phyloP scores from a whole-genome alignment of 495 filamentous ascomycete species.

The Daldinia childiae region DNA sequence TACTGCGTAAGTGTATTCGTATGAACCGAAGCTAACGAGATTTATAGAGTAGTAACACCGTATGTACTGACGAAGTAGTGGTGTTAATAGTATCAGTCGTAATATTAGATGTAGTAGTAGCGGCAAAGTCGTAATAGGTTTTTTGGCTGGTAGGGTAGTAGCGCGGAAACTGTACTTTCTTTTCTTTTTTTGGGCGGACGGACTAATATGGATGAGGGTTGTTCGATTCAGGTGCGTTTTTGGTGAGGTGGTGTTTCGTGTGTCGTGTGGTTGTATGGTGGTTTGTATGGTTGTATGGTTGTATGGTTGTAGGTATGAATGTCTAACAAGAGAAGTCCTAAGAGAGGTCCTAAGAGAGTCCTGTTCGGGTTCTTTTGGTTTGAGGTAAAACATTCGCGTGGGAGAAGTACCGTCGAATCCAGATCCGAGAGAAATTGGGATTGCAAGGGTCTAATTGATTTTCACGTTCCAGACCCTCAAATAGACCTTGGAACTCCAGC shows the following conservation, averaged over 20 bases:
- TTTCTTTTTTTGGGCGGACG: not conserved
- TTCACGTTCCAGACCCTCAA: conserved; percentile 40
- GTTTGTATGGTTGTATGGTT: not conserved
- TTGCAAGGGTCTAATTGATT: conserved; percentile 42
- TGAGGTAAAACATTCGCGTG: conserved; percentile 42
- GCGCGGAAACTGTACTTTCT: not conserved
- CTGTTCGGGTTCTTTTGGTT: conserved; percentile 14
- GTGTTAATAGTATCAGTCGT: not conserved
- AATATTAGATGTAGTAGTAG: conserved; percentile 3
- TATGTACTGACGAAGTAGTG: not conserved
- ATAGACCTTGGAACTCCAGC: conserved; percentile 34
- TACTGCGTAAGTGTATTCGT: conserved; percentile 4
- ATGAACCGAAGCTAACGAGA: conserved; percentile 17
- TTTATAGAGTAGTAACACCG: not conserved
- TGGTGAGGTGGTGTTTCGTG: not conserved
- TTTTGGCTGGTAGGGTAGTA: conserved; percentile 18
- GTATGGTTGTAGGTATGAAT: too few relatives aligned
- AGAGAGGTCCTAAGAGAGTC: not conserved
- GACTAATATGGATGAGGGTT: not conserved
- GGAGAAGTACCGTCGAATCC: conserved; percentile 41
- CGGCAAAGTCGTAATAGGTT: conserved; percentile 7
- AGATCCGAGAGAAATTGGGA: conserved; percentile 41
- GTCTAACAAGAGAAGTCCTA: not conserved
- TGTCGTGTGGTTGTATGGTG: not conserved
- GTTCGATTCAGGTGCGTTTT: not conserved